Conservation (phyloP, 805 yeast genomes). For the Cyberlindnera samutprakarnensis region DNA sequence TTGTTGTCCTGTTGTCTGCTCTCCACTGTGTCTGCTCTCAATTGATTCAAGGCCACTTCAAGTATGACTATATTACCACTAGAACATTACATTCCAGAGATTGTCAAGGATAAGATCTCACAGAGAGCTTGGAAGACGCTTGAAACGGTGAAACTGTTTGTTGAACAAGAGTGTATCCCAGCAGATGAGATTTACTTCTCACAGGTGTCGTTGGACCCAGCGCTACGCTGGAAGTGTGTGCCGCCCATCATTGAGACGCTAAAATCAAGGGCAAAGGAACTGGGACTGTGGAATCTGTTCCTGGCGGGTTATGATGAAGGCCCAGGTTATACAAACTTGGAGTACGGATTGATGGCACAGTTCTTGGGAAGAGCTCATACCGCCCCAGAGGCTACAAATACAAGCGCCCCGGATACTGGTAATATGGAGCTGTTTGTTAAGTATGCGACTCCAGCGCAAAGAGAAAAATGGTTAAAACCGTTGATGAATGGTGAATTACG, state of each 20-base stretch:
- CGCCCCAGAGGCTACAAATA: slow-evolving; percentile 56
- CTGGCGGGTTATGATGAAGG: slow-evolving; percentile 35
- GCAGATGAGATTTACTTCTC: slow-evolving; percentile 38
- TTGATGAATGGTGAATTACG: slow-evolving; percentile 47
- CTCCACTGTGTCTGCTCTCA: too few relatives aligned
- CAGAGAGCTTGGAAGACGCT: slow-evolving; percentile 28
- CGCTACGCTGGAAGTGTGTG: slow-evolving; percentile 36
- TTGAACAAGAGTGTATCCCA: slow-evolving; percentile 49
- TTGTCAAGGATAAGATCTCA: slow-evolving; percentile 27
- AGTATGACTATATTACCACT: slow-evolving; percentile 7
- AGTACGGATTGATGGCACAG: slow-evolving; percentile 59
- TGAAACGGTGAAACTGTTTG: slow-evolving; percentile 37
- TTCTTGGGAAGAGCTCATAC: slow-evolving; percentile 46
- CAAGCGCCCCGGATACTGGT: slow-evolving; percentile 60
- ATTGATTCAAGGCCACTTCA: too few relatives aligned
- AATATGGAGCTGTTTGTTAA: slow-evolving; percentile 38
- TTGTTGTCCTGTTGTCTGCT: too few relatives aligned
- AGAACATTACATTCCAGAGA: slow-evolving; percentile 26
- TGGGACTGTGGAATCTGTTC: slow-evolving; percentile 58
- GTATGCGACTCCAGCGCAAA: slow-evolving; percentile 34
- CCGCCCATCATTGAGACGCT: slow-evolving; percentile 45
- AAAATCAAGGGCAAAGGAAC: slow-evolving; percentile 41
- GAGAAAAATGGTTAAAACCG: slow-evolving; percentile 43
- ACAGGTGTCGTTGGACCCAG: slow-evolving; percentile 34
- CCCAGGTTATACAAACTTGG: slow-evolving; percentile 53